Percentiles rank a stretch among this genome's conserved stretches.
phyloP scores from a whole-genome alignment of 1,139 yeast genomes.

The Pneumocystis wakefieldiae region DNA sequence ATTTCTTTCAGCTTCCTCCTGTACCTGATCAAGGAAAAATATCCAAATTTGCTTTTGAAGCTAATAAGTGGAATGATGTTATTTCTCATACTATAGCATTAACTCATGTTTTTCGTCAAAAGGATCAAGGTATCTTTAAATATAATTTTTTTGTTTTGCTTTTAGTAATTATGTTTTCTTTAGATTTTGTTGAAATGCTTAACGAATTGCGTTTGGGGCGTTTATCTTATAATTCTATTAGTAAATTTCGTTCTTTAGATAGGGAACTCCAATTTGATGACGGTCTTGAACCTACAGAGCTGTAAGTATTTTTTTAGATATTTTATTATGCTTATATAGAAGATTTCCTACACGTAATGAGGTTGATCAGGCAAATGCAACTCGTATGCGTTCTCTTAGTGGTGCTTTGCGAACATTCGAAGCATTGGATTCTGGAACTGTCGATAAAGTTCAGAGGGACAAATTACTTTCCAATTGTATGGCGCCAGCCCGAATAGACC shows the following conservation, averaged over 20 bases:
- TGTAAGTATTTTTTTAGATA: slow-evolving; percentile 19
- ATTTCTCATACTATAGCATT: slow-evolving; percentile 55
- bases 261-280: slow-evolving; percentile 45
- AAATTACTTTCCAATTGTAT: slow-evolving; percentile 45
- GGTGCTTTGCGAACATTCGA: slow-evolving; percentile 36
- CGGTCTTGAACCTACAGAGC: slow-evolving; percentile 73
- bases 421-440: slow-evolving; percentile 50
- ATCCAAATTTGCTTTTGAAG: slow-evolving; percentile 59
- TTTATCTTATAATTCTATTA: slow-evolving; percentile 40
- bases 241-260: slow-evolving; percentile 39
- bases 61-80: slow-evolving; percentile 53
- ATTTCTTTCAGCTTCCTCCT: slow-evolving; percentile 83
- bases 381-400: slow-evolving; percentile 37
- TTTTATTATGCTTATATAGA: background rate
- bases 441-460: slow-evolving; percentile 27
- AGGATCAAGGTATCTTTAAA: slow-evolving; percentile 40
- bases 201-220: slow-evolving; percentile 72
- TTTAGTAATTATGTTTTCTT: background rate
- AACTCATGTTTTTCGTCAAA: slow-evolving; percentile 77
- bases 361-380: slow-evolving; percentile 63
- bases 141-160: background rate
- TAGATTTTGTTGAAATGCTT: slow-evolving; percentile 59
- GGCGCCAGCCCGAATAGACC: slow-evolving; percentile 46
- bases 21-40: slow-evolving; percentile 34
- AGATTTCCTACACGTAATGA: slow-evolving; percentile 63